Evolutionary conservation across 192 early-diverging fungal species (phyloP).

Genomic region (Podila epicladia): DNA sequence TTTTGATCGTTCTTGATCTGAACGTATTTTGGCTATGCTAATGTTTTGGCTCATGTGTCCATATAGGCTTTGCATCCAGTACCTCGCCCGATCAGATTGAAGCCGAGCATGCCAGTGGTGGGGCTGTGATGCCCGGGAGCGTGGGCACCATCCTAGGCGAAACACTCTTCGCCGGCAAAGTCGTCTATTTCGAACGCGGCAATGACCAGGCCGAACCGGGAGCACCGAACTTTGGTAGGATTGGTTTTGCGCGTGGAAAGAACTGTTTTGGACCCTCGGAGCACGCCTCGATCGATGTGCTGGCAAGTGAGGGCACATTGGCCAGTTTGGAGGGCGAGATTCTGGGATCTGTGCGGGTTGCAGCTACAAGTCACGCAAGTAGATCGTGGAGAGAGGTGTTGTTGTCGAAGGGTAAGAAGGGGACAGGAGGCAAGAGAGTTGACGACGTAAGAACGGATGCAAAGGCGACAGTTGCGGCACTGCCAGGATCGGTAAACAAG

Average conservation of each 20-base stretch:
- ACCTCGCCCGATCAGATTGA: slow-evolving; percentile 25
- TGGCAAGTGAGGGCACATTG: slow-evolving; percentile 18
- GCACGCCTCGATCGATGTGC: slow-evolving; percentile 23
- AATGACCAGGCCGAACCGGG: slow-evolving; percentile 21
- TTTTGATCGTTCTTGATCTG: neutral
- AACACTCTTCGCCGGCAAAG: slow-evolving; percentile 37
- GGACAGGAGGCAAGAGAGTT: neutral
- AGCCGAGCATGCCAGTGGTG: slow-evolving; percentile 21
- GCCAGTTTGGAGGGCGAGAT: neutral
- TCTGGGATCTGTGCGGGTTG: slow-evolving; percentile 20
- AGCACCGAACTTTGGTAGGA: slow-evolving; percentile 36
- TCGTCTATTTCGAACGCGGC: slow-evolving; percentile 42
- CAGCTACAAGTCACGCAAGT: slow-evolving; percentile 16
- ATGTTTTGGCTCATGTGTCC: neutral
- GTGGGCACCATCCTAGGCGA: slow-evolving; percentile 47
- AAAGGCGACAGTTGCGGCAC: neutral
- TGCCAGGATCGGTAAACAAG: neutral
- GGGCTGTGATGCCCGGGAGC: slow-evolving; percentile 34
- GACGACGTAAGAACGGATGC: neutral
- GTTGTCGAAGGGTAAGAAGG: neutral
- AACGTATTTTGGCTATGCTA: neutral
- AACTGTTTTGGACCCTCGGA: slow-evolving; percentile 39
- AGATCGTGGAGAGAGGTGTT: neutral
- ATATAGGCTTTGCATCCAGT: slow-evolving; percentile 41
- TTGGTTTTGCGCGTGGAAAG: slow-evolving; percentile 38